Evolutionary conservation across 1,284 basidiomycete genomes (phyloP).

Genomic region (Boletus austroedulis): DNA sequence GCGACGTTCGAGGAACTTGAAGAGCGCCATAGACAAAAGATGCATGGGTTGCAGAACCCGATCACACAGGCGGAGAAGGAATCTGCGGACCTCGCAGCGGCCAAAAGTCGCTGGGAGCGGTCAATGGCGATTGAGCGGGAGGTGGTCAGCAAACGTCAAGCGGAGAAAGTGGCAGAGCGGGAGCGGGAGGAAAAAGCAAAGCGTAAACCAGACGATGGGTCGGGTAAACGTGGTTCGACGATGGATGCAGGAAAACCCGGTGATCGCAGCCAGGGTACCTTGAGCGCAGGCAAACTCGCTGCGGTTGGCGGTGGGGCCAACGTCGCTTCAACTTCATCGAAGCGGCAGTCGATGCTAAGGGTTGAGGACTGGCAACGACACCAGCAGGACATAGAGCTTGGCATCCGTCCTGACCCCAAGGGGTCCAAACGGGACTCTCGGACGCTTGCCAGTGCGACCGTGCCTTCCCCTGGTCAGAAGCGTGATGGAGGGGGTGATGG

Average conservation of each 20-base stretch:
- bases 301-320: constrained; percentile 37
- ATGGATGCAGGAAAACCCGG: constrained; percentile 30
- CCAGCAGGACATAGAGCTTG: constrained; percentile 52
- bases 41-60: constrained; percentile 70
- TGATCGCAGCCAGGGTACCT: constrained; percentile 45
- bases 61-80: constrained; percentile 70
- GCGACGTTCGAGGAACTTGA: constrained; percentile 77
- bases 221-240: constrained; percentile 33
- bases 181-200: constrained; percentile 44
- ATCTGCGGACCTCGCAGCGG: constrained; percentile 63
- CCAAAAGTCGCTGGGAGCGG: constrained; percentile 73
- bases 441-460: constrained; percentile 33
- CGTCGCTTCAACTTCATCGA: constrained; percentile 45
- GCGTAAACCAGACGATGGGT: constrained; percentile 45
- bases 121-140: constrained; percentile 67
- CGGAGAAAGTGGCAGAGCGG: constrained; percentile 61
- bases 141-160: constrained; percentile 64
- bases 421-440: constrained; percentile 40
- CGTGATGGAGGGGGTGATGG: constrained; percentile 32
- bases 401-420: constrained; percentile 30
- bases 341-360: constrained; percentile 68
- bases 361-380: constrained; percentile 80
- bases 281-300: constrained; percentile 61
- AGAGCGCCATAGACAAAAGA: constrained; percentile 78
- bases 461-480: constrained; percentile 48